These are phyloP conservation scores for Podaxis rugospora DNA, from an alignment of 768 basidiomycete species.

Conservation along the genomic window DNA sequence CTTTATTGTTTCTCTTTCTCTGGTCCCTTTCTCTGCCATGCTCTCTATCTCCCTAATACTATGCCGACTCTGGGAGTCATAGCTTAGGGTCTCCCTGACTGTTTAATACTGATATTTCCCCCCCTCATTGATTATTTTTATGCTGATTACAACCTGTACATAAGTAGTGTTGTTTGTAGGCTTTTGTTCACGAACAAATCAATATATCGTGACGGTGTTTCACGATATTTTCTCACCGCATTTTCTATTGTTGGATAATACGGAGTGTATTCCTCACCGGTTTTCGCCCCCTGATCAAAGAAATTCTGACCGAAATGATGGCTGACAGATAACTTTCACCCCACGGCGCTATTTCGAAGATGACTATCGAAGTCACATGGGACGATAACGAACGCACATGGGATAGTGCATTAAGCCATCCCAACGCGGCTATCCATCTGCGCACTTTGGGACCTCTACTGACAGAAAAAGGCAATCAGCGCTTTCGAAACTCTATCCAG, in stretches of 20 bases:
- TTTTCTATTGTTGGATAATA: background rate
- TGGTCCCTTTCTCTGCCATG: background rate
- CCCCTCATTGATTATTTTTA: background rate
- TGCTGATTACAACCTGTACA: conserved; percentile 5
- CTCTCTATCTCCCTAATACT: background rate
- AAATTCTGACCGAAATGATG: background rate
- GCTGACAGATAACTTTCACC: background rate
- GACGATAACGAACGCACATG: background rate
- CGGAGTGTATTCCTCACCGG: no score
- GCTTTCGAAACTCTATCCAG: background rate
- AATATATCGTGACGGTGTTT: conserved; percentile 5
- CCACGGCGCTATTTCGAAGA: background rate
- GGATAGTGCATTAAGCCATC: background rate
- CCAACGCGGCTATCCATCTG: background rate
- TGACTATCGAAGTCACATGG: background rate
- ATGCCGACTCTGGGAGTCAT: conserved; percentile 3
- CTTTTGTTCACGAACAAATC: conserved; percentile 3
- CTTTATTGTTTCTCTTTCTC: background rate
- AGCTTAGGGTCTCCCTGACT: background rate
- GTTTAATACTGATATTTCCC: background rate
- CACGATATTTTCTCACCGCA: conserved; percentile 4
- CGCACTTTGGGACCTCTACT: background rate
- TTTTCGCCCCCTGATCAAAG: no score
- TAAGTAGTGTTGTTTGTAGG: conserved; percentile 7
- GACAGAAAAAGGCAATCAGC: background rate